Conservation (phyloP, 345 rosid species). For the Anacardium occidentale region DNA sequence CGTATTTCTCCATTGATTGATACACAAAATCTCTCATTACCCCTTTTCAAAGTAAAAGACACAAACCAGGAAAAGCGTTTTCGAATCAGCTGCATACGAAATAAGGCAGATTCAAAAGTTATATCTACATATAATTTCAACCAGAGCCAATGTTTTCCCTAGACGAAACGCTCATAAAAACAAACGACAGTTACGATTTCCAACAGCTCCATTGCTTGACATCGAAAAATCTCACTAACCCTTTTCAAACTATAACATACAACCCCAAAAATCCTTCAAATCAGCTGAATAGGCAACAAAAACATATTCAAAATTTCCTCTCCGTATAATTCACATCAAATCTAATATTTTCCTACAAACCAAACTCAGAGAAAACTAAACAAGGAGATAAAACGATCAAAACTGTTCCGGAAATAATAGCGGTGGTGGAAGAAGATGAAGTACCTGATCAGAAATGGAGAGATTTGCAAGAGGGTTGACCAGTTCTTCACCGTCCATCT, state of each 20-base stretch:
- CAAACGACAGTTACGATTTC: no score
- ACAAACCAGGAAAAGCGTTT: neutral
- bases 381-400: no score
- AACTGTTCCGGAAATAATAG: neutral
- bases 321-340: neutral
- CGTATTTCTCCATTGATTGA: neutral
- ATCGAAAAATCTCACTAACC: neutral
- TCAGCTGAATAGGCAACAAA: neutral
- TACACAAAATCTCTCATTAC: neutral
- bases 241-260: neutral
- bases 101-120: neutral
- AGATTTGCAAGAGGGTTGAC: constrained; percentile 18
- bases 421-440: neutral
- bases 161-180: neutral
- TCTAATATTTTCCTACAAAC: neutral
- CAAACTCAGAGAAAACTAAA: neutral
- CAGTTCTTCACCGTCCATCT: constrained; percentile 16
- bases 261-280: neutral
- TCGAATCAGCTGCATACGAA: neutral
- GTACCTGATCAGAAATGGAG: constrained; percentile 37
- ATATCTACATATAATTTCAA: neutral
- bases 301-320: neutral
- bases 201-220: neutral
- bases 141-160: neutral
- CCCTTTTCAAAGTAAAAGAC: neutral